Evolutionary conservation across 2,329 filamentous ascomycete genomes (phyloP).

Genomic region (Albifimbria verrucaria): DNA sequence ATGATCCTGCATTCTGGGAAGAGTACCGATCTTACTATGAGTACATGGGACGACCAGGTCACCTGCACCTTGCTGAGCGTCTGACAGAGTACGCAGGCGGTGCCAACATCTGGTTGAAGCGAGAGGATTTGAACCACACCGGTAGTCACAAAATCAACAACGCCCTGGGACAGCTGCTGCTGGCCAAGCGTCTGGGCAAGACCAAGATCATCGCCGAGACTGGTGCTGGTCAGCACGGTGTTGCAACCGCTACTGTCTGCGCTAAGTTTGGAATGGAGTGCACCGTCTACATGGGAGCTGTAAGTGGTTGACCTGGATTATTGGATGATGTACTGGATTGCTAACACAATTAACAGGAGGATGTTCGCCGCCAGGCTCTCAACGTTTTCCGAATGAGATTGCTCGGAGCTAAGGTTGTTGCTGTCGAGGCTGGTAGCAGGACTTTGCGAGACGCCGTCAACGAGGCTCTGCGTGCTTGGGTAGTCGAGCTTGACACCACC

Average conservation of each 20-base stretch:
- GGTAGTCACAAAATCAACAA: slow-evolving; percentile 99
- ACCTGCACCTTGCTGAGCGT: slow-evolving; percentile 83
- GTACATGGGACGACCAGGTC: slow-evolving; percentile 94
- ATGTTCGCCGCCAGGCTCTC: slow-evolving; percentile 90
- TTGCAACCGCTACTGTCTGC: slow-evolving; percentile 94
- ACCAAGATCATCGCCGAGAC: slow-evolving; percentile 98
- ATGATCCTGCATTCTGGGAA: slow-evolving; percentile 93
- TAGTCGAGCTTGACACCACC: slow-evolving; percentile 85
- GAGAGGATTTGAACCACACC: slow-evolving; percentile 96
- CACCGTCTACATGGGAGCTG: slow-evolving; percentile 94
- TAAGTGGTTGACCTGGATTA: slow-evolving; percentile 25
- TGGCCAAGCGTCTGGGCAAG: slow-evolving; percentile 85
- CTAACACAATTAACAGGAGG: slow-evolving; percentile 54
- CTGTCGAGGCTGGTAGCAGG: slow-evolving; percentile 85
- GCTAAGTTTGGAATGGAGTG: slow-evolving; percentile 99
- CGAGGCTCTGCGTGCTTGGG: slow-evolving; percentile 92
- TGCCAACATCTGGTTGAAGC: slow-evolving; percentile 96
- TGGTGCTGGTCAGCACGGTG: slow-evolving; percentile 94
- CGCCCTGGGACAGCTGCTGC: slow-evolving; percentile 85
- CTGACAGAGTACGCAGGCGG: slow-evolving; percentile 87
- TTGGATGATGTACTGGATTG: neutral
- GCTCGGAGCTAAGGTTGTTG: slow-evolving; percentile 86
- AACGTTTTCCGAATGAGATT: slow-evolving; percentile 99
- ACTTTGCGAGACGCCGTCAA: slow-evolving; percentile 89
- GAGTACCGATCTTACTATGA: slow-evolving; percentile 95